Base-by-base conservation (phyloP, 441 rosid genomes). In the Erysimum cheiri region DNA sequence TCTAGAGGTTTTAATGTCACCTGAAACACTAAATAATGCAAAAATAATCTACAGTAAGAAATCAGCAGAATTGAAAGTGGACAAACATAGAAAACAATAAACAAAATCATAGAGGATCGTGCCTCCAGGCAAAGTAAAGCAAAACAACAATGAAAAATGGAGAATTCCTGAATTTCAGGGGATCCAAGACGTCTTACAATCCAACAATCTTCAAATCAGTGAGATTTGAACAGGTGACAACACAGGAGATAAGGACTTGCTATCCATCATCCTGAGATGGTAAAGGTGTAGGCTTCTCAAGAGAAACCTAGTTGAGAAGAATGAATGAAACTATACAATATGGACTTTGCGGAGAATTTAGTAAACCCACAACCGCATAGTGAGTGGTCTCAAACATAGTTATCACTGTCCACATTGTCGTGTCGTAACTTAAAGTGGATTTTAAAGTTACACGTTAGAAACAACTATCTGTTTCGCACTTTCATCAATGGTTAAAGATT, bases 241-340 rank as follows among this genome's bases (percentile, higher is more conserved):
- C 64, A 87, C 92, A 74, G 49, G 46, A 66, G 85, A 85, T 58
- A 90, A 87, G 22, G 92, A 80, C 14, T 80, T 54, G 59, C 69
- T 68, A 73, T 90, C 88, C 82, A 87, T 70, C 70, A 80, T 78
- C 59, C 69, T 84, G 61, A 90, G 83, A 67, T 87, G 80, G 86
- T 90, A 87, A 57, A 92, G 91, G 77, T 90, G 90, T 79, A 92
- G 70, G 74, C 88, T 84, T 80, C 86, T 88, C 88, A 92, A 80
- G 50, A 75, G 83, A 47, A 78, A 72, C 85, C 98, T 92, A 58
- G 60, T 64, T 29, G 41, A 59, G 24, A 22, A 22, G 24, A 22
- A 22, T 22, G 24, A 22, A 22, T 22, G 24, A 22, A 22, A 22
- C 24, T 22, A 22, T n/a, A n/a, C 24, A 22, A 22, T 22, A 22